Evolutionary conservation across 768 basidiomycete species (phyloP).

Genomic region (Amanita brunnescens): DNA sequence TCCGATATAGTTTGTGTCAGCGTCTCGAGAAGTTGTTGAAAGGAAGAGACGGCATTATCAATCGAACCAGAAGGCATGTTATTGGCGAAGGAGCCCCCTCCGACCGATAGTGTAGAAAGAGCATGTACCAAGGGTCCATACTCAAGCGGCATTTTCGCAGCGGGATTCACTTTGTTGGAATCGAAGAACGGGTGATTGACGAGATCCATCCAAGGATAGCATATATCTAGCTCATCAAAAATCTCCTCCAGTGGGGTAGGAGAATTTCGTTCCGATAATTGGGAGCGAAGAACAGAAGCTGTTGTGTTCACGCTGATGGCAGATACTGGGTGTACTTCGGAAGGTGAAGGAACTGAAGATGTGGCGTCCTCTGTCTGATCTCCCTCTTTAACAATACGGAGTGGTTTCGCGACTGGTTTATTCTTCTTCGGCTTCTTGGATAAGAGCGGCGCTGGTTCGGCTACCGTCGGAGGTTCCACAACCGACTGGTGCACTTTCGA

Average conservation of each 20-base stretch:
- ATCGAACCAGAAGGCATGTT: slow-evolving; percentile 84
- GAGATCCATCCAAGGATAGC: slow-evolving; percentile 56
- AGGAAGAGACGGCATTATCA: slow-evolving; percentile 83
- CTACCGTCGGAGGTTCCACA: slow-evolving; percentile 20
- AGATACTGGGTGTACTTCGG: slow-evolving; percentile 37
- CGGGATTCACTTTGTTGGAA: slow-evolving; percentile 56
- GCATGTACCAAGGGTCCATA: slow-evolving; percentile 84
- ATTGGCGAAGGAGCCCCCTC: slow-evolving; percentile 76
- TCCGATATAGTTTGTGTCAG: slow-evolving; percentile 88
- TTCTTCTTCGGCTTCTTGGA: slow-evolving; percentile 83
- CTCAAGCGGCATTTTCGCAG: slow-evolving; percentile 74
- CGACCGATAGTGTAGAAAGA: slow-evolving; percentile 76
- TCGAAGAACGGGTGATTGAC: slow-evolving; percentile 72
- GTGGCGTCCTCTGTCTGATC: slow-evolving; percentile 35
- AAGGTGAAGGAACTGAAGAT: slow-evolving; percentile 32
- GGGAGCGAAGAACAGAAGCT: slow-evolving; percentile 50
- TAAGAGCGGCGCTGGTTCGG: slow-evolving; percentile 59
- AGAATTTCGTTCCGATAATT: slow-evolving; percentile 44
- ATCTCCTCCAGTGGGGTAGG: slow-evolving; percentile 52
- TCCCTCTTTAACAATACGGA: slow-evolving; percentile 52
- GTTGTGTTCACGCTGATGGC: slow-evolving; percentile 31
- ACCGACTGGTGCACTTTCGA: slow-evolving; percentile 5
- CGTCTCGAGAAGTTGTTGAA: slow-evolving; percentile 83
- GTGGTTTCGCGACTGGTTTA: slow-evolving; percentile 52
- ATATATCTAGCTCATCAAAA: slow-evolving; percentile 58